These are phyloP conservation scores for Blastobotrys peoriensis DNA, from an alignment of 805 yeast genomes.

Conservation along the genomic window DNA sequence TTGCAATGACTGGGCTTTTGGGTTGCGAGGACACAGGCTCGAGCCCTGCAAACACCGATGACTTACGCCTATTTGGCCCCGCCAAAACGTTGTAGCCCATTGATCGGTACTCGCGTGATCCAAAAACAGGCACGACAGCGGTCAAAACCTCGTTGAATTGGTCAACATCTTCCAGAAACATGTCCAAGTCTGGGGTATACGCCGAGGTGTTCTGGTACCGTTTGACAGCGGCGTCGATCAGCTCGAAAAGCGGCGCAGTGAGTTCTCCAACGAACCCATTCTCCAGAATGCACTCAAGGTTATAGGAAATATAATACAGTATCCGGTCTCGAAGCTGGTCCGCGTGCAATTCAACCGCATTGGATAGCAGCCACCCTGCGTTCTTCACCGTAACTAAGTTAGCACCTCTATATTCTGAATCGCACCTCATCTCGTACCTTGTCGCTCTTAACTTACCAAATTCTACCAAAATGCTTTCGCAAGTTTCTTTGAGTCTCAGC, in stretches of 20 bases:
- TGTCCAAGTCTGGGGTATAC: background rate
- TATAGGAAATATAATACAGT: constrained; percentile 60
- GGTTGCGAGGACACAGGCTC: too few species aligned
- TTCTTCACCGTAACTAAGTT: constrained; percentile 42
- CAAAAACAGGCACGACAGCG: constrained; percentile 14
- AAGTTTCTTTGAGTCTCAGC: constrained; percentile 49
- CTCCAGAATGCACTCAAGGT: constrained; percentile 55
- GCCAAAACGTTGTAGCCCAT: background rate
- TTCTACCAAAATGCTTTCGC: constrained; percentile 45
- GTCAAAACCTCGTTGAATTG: constrained; percentile 24
- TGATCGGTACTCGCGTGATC: constrained; percentile 1
- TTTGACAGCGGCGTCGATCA: constrained; percentile 12
- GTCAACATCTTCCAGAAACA: constrained; percentile 31
- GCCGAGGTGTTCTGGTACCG: background rate
- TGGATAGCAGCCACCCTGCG: constrained; percentile 48
- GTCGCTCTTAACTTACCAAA: constrained; percentile 52
- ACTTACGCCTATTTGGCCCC: too few species aligned
- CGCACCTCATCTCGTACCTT: too few species aligned
- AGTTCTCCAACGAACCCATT: constrained; percentile 28
- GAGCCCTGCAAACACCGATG: too few species aligned
- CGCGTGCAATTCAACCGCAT: constrained; percentile 49
- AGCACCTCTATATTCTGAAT: constrained; percentile 34
- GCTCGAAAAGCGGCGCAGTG: constrained; percentile 4
- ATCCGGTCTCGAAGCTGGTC: constrained; percentile 53
- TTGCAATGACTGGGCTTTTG: too few species aligned